Evolutionary conservation across 164 flowering plant genomes (phyloP), one percentile per base, ranked within the genome.

Genomic region (Kingdonia uniflora): DNA sequence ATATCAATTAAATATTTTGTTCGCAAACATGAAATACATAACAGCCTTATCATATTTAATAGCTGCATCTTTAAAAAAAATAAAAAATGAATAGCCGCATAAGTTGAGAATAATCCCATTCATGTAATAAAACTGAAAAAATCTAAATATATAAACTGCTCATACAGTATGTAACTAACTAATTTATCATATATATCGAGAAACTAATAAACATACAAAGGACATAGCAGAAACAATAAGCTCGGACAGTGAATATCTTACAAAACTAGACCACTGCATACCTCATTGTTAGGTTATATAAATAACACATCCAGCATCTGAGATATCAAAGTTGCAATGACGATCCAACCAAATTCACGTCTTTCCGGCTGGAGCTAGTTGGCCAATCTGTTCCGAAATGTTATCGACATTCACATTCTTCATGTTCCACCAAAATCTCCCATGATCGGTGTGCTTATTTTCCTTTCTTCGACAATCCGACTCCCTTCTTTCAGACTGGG

Each of bases 381-480:
- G 76, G 15, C 82, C 82, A 75, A 77, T 73, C 53, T 75, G 75
- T 59, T 66, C 71, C 44, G 71, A 60, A 65, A 76, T 68, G 61
- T 64, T 67, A 68, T 77, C 72, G 6, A 29, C 35, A 29, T 29
- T 29, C 11, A 77, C 68, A 69, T 67, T 68, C 56, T 66, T 72
- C 61, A 46, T 67, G 22, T 65, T 74, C 79, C 79, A 71, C 84
- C 81, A 75, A 61, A 48, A 59, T 46, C 45, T 72, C 12, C 60
- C 58, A 15, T 35, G 54, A 25, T 62, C 74, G 38, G 43, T 55
- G 22, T 64, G 58, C 57, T 57, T 67, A 55, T n/a, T 54, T 48
- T 67, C 76, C 37, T 24, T 62, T 45, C 58, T 70, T 50, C 49
- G 54, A 19, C 42, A 49, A 55, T 49, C 68, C 21, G 15, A 16